Base-by-base conservation (phyloP, 164 flowering plant species). In the Akebia trifoliata region DNA sequence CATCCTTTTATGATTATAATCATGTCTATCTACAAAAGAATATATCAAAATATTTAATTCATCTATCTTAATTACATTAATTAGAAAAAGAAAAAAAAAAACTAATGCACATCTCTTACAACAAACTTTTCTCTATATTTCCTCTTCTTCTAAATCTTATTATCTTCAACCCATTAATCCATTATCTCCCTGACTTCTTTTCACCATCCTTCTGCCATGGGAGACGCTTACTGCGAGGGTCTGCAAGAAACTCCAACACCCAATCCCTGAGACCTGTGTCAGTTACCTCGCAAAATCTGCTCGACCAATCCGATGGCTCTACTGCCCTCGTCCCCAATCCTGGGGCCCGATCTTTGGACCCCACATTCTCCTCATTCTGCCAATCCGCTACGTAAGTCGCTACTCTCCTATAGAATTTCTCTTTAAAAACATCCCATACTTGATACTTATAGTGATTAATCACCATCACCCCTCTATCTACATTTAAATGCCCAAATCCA, bases 391-490 rank as follows among this genome's bases (percentile, higher is more conserved):
- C 96, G 32, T 84, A 90, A 0, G 97, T 81, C 0, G 97, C 91
- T 15, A 86, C 97, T 56, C 97, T 78, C 62, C 96, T 64, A 4
- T 71, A 69, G 43, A 90, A 90, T 64, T 90, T 87, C 71, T 77
- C 81, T 71, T 79, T 81, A 50, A 90, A 90, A 51, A 80, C 87
- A 7, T 85, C 93, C 97, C 97, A 90, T 8, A 82, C 97, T 60
- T 90, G 97, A 59, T 81, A 90, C 77, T 90, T 90, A 56, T 87
- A 90, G 61, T 90, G 97, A 54, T 87, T 90, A 4, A 90, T 76
- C 46, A 77, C 81, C 79, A 81, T 37, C 28, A 56, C 37, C 0
- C 71, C 59, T 36, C 56, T 56, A 2, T 71, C 68, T 65, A 76
- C 54, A 38, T 80, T 70, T 56, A 75, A 64, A 17, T 32, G 66